Base-by-base conservation (phyloP, 768 basidiomycete genomes). In the Heimioporus sp. region DNA sequence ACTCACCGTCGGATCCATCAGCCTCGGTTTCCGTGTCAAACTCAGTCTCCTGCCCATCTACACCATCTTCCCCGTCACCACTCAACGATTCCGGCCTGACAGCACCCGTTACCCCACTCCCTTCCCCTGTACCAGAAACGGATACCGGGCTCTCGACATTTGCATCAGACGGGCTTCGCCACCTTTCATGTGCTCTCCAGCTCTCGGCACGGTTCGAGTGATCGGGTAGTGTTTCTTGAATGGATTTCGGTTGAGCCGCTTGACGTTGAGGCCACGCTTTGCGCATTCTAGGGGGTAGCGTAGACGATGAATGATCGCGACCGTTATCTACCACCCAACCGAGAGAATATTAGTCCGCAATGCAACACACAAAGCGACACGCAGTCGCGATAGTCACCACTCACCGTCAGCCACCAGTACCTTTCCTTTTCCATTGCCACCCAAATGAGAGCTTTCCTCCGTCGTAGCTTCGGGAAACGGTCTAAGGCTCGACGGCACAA, bases 251-350 rank as follows among this genome's bases (percentile, higher is more conserved):
- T 35, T 44, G 54, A 34, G 10, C 12, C 3, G 31, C n/a, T 11
- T 42, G 32, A n/a, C 48, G 48, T 17, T 62, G 66, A 20, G 67
- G 60, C 76, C 74, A 73, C 4, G 55, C 55, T 55, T 83, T 87
- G 36, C 85, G 73, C 79, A 87, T 79, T 66, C 82, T 82, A 4
- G 85, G 84, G 6, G 85, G 85, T 58, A 86, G 73, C 44, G 66
- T 35, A 11, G 55, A 49, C 13, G 43, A 30, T 10, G 52, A 51
- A 32, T 54, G 48, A 4, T 57, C 60, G 34, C 51, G 52, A 13
- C 46, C 32, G 4, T 45, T 31, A 36, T 46, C 61, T 59, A 37
- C 10, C 46, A 36, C 11, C 21, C 35, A 42, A 17, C 3, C n/a
- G 5, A 30, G 40, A 40, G 39, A 41, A 53, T 10, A 35, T 53